These are phyloP conservation scores for Candida ipomoeae DNA, from an alignment of 805 yeast genomes.

Conservation along the genomic window DNA sequence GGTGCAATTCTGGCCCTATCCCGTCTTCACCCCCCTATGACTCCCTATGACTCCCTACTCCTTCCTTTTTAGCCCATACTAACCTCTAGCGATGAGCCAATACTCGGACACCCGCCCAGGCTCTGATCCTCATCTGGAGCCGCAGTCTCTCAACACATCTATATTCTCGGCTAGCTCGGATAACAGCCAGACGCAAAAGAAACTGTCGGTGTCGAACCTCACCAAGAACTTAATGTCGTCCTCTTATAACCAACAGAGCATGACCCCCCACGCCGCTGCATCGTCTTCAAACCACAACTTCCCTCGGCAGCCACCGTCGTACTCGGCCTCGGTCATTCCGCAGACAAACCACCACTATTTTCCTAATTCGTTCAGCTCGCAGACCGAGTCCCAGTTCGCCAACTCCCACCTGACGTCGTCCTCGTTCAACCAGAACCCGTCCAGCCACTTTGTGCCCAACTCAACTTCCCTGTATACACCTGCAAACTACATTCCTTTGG, in stretches of 20 bases:
- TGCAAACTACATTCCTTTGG: slow-evolving; percentile 33
- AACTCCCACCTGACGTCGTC: slow-evolving; percentile 12
- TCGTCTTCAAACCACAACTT: slow-evolving; percentile 11
- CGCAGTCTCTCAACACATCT: slow-evolving; percentile 3
- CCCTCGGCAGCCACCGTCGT: slow-evolving; percentile 18
- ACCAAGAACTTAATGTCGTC: slow-evolving; percentile 31
- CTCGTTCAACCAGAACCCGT: slow-evolving; percentile 9
- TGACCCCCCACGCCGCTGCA: background rate
- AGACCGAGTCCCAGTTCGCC: slow-evolving; percentile 6
- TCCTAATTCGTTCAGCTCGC: slow-evolving; percentile 10
- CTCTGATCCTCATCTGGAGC: slow-evolving; percentile 8
- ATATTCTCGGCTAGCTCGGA: slow-evolving; percentile 1
- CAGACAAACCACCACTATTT: slow-evolving; percentile 8
- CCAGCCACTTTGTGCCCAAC: background rate
- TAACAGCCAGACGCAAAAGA: slow-evolving; percentile 7
- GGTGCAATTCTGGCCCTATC: background rate
- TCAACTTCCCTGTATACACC: slow-evolving; percentile 14
- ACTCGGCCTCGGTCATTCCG: slow-evolving; percentile 15
- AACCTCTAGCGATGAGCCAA: slow-evolving; percentile 10
- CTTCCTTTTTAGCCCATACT: background rate
- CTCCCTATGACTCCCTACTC: background rate
- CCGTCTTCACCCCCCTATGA: no score
- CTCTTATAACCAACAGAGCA: background rate
- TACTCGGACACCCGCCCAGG: slow-evolving; percentile 9
- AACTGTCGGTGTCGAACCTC: slow-evolving; percentile 28